Evolutionary conservation across 1,284 basidiomycete species (phyloP).

Genomic region (Marasmius fiardii): DNA sequence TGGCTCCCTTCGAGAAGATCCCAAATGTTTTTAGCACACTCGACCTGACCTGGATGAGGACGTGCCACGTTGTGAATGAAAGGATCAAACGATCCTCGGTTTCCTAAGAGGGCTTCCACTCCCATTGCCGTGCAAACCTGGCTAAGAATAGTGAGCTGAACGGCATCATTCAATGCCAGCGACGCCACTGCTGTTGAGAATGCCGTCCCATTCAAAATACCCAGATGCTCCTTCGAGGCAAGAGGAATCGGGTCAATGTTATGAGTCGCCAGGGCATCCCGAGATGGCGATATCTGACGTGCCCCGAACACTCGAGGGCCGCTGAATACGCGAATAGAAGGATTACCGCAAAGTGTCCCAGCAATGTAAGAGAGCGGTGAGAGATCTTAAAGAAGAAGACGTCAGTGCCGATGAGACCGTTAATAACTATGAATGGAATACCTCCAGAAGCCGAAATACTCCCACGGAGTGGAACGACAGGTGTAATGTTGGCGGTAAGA

Average conservation of each 20-base stretch:
- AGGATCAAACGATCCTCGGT: slow-evolving; percentile 69
- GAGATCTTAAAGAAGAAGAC: slow-evolving; percentile 44
- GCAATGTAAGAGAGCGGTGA: slow-evolving; percentile 85
- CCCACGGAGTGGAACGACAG: slow-evolving; percentile 81
- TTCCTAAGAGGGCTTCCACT: slow-evolving; percentile 75
- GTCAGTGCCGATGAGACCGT: slow-evolving; percentile 10
- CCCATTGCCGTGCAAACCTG: slow-evolving; percentile 84
- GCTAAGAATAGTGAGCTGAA: slow-evolving; percentile 67
- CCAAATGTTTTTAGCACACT: slow-evolving; percentile 68
- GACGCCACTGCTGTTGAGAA: slow-evolving; percentile 69
- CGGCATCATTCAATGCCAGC: slow-evolving; percentile 69
- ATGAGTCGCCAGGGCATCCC: slow-evolving; percentile 65
- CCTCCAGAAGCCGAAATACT: slow-evolving; percentile 83
- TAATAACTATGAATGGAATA: slow-evolving; percentile 24
- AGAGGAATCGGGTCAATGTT: slow-evolving; percentile 67
- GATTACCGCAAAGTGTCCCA: slow-evolving; percentile 74
- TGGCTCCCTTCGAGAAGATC: slow-evolving; percentile 69
- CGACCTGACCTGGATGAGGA: slow-evolving; percentile 87
- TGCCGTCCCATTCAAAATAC: slow-evolving; percentile 81
- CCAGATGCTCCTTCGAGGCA: slow-evolving; percentile 80
- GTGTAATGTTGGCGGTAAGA: slow-evolving; percentile 72
- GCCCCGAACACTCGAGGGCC: slow-evolving; percentile 49
- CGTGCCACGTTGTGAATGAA: slow-evolving; percentile 80
- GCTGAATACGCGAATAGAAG: slow-evolving; percentile 73
- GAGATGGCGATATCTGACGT: slow-evolving; percentile 56